phyloP scores from a whole-genome alignment of 768 basidiomycete species.

The Amanita jacksonii region DNA sequence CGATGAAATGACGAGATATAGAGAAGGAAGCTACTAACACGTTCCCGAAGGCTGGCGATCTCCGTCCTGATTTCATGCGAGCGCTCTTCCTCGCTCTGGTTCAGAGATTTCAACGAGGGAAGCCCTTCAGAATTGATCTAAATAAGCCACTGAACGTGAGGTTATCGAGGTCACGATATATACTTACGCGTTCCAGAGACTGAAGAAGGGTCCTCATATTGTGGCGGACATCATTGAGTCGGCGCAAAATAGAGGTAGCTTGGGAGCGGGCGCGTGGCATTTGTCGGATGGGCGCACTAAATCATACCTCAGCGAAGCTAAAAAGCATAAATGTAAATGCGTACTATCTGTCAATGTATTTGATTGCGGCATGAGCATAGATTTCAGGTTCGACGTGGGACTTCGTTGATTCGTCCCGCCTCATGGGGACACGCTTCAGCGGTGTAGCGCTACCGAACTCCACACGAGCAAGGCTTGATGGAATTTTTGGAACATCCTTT shows the following conservation, averaged over 20 bases:
- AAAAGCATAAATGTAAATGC: slow-evolving; percentile 18
- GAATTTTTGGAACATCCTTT: slow-evolving; percentile 21
- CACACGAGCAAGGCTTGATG: slow-evolving; percentile 44
- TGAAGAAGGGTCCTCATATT: slow-evolving; percentile 26
- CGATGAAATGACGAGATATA: too few species aligned
- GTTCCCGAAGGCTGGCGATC: slow-evolving; percentile 30
- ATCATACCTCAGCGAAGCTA: slow-evolving; percentile 7
- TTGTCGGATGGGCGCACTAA: slow-evolving; percentile 32
- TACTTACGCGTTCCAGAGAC: slow-evolving; percentile 23
- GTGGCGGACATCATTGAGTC: slow-evolving; percentile 27
- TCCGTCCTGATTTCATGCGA: slow-evolving; percentile 28
- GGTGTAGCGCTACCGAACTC: slow-evolving; percentile 68
- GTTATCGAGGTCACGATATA: background rate
- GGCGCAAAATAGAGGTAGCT: slow-evolving; percentile 32
- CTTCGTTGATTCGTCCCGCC: slow-evolving; percentile 29
- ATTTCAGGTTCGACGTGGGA: slow-evolving; percentile 59
- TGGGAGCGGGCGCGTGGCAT: slow-evolving; percentile 43
- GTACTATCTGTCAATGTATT: slow-evolving; percentile 71
- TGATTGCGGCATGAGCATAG: slow-evolving; percentile 66
- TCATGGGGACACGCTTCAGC: slow-evolving; percentile 35
- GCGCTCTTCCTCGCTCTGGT: slow-evolving; percentile 33
- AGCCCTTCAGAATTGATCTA: slow-evolving; percentile 18
- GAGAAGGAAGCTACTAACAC: slow-evolving; percentile 17
- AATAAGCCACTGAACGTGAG: background rate
- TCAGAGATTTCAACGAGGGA: slow-evolving; percentile 24